A percentile compares a stretch with the other conserved stretches of the same genome.
Conservation (phyloP, 345 rosid species). For the Noccaea bulbosa region DNA sequence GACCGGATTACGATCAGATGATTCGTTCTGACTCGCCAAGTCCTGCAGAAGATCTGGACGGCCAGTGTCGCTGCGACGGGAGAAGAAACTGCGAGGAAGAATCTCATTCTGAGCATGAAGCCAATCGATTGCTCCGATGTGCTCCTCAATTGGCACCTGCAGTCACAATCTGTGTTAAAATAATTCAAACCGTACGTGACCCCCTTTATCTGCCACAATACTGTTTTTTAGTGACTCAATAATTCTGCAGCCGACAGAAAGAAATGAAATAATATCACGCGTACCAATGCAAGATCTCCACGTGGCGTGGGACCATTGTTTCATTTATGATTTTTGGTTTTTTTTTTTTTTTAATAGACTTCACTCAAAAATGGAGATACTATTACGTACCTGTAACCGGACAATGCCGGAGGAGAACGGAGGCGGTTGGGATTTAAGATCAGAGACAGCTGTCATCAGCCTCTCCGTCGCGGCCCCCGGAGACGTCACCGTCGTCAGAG, state of each 20-base stretch:
- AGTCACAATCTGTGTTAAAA: not conserved
- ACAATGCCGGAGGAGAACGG: slow-evolving; percentile 64
- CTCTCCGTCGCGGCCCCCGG: slow-evolving; percentile 59
- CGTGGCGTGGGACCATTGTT: slow-evolving; percentile 49
- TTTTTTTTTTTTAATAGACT: no score
- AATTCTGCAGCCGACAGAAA: not conserved
- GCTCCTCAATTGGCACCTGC: slow-evolving; percentile 66
- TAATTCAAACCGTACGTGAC: not conserved
- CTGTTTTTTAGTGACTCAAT: not conserved
- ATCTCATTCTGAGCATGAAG: slow-evolving; percentile 66
- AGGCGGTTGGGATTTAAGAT: slow-evolving; percentile 58
- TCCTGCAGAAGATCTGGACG: slow-evolving; percentile 44
- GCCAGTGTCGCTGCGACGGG: slow-evolving; percentile 51
- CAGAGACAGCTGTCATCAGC: slow-evolving; percentile 54
- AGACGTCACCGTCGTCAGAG: slow-evolving; percentile 54
- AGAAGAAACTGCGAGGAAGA: slow-evolving; percentile 79
- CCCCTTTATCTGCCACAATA: not conserved
- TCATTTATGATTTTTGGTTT: not conserved
- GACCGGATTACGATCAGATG: slow-evolving; percentile 43
- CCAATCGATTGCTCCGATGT: slow-evolving; percentile 80
- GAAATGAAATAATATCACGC: slow-evolving; percentile 5
- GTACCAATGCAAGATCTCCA: slow-evolving; percentile 40
- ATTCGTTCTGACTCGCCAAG: slow-evolving; percentile 49
- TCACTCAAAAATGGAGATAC: not conserved
- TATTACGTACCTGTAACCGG: slow-evolving; percentile 65